Evolutionary conservation across 306 rosid species (phyloP).

Genomic region (Cicer pinnatifidum): DNA sequence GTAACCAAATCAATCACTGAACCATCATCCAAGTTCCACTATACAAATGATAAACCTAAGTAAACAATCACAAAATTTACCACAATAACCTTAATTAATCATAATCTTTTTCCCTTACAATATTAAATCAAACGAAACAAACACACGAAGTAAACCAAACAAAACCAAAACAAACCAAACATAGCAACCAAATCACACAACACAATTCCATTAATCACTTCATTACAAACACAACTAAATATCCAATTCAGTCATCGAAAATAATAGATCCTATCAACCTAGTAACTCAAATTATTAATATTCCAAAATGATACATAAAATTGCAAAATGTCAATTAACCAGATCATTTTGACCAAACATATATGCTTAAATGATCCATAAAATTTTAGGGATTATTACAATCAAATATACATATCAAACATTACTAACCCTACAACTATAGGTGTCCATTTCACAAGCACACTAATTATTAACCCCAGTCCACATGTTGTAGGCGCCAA

Average conservation of each 20-base stretch:
- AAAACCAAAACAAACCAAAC: not conserved
- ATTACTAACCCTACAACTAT: no score
- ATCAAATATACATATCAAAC: no score
- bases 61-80: not conserved
- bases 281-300: no score
- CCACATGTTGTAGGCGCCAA: no score
- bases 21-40: not conserved
- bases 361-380: no score
- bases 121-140: not conserved
- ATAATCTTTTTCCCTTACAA: not conserved
- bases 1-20: slow-evolving; percentile 14
- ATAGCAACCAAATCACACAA: not conserved
- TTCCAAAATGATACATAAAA: no score
- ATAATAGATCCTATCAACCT: no score
- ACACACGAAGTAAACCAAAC: not conserved
- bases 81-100: not conserved
- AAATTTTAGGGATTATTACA: no score
- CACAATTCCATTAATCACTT: not conserved
- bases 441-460: no score
- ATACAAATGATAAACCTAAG: slow-evolving; percentile 2
- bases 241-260: slow-evolving; percentile 6
- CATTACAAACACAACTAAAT: not conserved
- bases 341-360: no score
- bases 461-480: no score
- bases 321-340: no score